Evolutionary conservation across 1,139 yeast species (phyloP), one percentile per base, ranked within the genome.

Genomic region (Blastobotrys raffinosifermentans): DNA sequence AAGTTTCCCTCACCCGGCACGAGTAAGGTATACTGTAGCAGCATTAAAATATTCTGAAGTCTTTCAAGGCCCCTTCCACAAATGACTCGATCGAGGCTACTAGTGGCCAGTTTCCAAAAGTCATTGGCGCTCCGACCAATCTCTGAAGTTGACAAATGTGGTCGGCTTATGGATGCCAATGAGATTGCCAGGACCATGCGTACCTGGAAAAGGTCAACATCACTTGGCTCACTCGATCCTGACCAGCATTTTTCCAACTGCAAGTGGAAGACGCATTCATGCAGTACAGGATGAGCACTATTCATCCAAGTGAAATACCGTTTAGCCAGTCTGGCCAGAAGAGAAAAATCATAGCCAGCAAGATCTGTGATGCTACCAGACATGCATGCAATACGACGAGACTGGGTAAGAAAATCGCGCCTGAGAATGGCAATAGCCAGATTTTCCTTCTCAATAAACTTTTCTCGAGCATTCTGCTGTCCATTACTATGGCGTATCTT

Each of bases 241-340:
- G 3, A 18, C 8, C 29, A 2, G 31, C 38, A 35, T 10, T 15
- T 23, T 13, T 29, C 31, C 20, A 35, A 20, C 26, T 35, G 38
- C 16, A 25, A 18, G n/a, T 30, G 29, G 26, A 35, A 29, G 3
- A 35, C 34, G 23, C 33, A 35, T 20, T 35, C 38, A 16, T 35
- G 38, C 19, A 35, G 20, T 4, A 35, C 34, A 3, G 38, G 38
- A 19, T 35, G 33, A 10, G 38, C 38, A 13, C 38, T 35, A 19
- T 31, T 31, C 38, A 35, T 30, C 38, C 38, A 35, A n/a, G 38
- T 35, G 21, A 35, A 35, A 17, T 35, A 35, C 3, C 38, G 38
- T 15, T 35, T 35, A 3, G 38, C 34, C 18, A 35, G 16, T 4
- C 38, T 23, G 9, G 23, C 22, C 10, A 35, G 19, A 4, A 35